Evolutionary conservation across 352 stramenopile species (phyloP), one percentile per base, ranked within the genome.

Genomic region (Pythium vanterpoolii): DNA sequence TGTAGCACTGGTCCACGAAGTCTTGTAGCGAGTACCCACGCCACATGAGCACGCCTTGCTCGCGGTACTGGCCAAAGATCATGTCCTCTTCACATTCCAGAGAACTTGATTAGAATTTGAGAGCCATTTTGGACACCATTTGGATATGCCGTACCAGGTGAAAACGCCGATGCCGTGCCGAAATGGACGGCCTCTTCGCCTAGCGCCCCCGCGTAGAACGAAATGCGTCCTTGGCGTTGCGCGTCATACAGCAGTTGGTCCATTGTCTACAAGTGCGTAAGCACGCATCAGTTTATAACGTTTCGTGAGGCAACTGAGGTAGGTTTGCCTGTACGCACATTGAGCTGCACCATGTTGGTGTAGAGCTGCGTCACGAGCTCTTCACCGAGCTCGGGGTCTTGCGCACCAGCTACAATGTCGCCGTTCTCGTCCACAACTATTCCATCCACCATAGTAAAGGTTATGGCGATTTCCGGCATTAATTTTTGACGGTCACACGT

Each of bases 31-130:
- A 96, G 70, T 98, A 99, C 13, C 97, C 97, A 30, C 97, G 83
- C 96, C 96, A 99, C 93, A 99, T 98, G 16, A 99, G 79, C 18
- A 98, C 74, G 27, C 97, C 97, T 33, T 90, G 86, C 71, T 99
- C 97, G 16, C 97, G 87, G 68, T 99, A 99, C 74, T 99, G 97
- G 13, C 91, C 95, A 64, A 99, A 98, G 13, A 99, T 85, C 66
- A 96, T 90, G 76, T 99, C 97, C 31, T 83, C 74, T 68, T 27
- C 28, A 42, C 18, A 13, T 21, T 16, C 18, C 23, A 30, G 23
- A 28, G 7, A 1, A 5, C 34, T 21, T 16, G 34, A 42, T 4
- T 42, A 18, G 9, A 13, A 3, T 40, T 16, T 40, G 11, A 40
- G 13, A 8, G 3, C 18, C 33, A 14, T 38, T 6, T 9, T 42